Conservation (phyloP, 352 stramenopile species). For the Globisporangium radiosum region DNA sequence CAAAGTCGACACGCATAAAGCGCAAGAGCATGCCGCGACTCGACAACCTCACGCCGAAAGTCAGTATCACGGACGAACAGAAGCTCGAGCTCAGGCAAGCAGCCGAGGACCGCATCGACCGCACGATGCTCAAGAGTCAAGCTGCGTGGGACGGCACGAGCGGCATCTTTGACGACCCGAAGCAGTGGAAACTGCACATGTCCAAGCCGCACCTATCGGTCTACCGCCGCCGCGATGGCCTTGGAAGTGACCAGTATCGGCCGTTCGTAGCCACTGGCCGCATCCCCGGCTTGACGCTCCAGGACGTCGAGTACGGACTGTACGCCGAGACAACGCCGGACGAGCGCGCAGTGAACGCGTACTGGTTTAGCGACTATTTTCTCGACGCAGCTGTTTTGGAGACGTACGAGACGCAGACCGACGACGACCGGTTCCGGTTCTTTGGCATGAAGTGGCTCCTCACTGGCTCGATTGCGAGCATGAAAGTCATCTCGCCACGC, state of each 20-base stretch:
- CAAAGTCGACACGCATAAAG: background rate
- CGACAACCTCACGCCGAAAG: constrained; percentile 9
- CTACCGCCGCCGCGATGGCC: constrained; percentile 20
- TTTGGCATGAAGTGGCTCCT: constrained; percentile 78
- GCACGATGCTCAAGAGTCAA: constrained; percentile 30
- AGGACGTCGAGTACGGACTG: constrained; percentile 62
- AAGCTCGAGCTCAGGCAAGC: constrained; percentile 5
- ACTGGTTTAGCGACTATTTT: constrained; percentile 57
- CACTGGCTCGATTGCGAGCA: constrained; percentile 22
- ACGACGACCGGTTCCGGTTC: constrained; percentile 59
- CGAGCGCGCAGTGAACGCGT: constrained; percentile 50
- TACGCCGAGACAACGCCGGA: constrained; percentile 67
- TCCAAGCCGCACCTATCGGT: constrained; percentile 43
- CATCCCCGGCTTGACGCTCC: constrained; percentile 45
- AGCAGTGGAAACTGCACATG: constrained; percentile 60
- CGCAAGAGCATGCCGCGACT: constrained; percentile 4
- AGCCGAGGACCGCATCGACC: constrained; percentile 31
- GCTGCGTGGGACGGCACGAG: constrained; percentile 51
- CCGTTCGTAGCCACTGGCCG: constrained; percentile 53
- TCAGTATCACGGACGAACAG: constrained; percentile 7
- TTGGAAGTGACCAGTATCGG: constrained; percentile 11
- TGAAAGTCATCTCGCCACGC: constrained; percentile 45
- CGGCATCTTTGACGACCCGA: constrained; percentile 53
- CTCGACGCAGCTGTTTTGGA: constrained; percentile 64
- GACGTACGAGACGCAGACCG: constrained; percentile 47